These are phyloP conservation scores for Spizellomyces sp. DNA, from an alignment of 192 early-diverging fungal species.

Conservation along the genomic window DNA sequence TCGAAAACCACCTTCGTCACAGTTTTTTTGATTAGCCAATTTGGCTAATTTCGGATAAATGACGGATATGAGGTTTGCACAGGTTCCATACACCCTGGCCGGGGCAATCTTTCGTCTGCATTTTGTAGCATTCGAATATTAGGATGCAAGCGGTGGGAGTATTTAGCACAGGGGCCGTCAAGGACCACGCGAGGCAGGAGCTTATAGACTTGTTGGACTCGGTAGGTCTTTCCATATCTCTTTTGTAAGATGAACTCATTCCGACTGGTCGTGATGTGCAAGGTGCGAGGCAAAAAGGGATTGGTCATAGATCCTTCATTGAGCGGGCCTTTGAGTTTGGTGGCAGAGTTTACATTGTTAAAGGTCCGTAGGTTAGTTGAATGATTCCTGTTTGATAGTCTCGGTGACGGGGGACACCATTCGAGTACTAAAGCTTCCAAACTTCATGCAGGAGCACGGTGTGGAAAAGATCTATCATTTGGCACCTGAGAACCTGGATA, in stretches of 20 bases:
- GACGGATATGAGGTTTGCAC: too few relatives aligned
- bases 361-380: conserved; percentile 52
- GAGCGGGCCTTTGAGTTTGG: conserved; percentile 79
- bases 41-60: too few relatives aligned
- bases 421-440: background rate
- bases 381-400: background rate
- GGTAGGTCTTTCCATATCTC: conserved; percentile 41
- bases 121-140: too few relatives aligned
- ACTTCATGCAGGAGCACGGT: conserved; percentile 77
- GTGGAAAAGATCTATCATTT: conserved; percentile 93
- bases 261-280: background rate
- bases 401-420: background rate
- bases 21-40: too few relatives aligned
- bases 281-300: conserved; percentile 89
- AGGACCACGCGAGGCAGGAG: conserved; percentile 37
- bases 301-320: conserved; percentile 86
- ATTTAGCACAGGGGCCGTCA: conserved; percentile 4
- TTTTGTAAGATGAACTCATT: conserved; percentile 9
- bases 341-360: conserved; percentile 86
- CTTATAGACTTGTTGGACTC: conserved; percentile 77
- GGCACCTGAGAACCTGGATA: conserved; percentile 62
- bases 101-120: too few relatives aligned
- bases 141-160: background rate
- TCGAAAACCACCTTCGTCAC: too few relatives aligned
- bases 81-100: too few relatives aligned